Evolutionary conservation across 2,329 filamentous ascomycete genomes (phyloP), one percentile per base, ranked within the genome.

Genomic region (Magnaporthiopsis poae): DNA sequence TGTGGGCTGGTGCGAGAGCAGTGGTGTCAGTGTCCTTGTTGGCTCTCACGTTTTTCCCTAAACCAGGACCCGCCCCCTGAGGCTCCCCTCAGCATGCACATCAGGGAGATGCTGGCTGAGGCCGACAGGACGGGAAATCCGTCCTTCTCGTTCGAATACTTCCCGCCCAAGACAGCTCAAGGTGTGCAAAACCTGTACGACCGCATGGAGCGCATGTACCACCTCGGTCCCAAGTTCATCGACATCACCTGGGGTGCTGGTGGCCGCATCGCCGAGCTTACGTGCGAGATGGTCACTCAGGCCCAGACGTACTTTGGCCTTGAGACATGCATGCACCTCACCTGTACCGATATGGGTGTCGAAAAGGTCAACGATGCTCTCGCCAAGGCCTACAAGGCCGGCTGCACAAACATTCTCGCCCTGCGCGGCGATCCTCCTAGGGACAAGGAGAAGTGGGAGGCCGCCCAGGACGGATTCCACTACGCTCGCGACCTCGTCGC

Each of bases 101-200:
- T 99, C 84, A 91, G 89, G 72, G 88, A 95, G 73, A 97, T 97
- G 84, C 85, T 99, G 74, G 83, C 86, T 72, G 90, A 94, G 73
- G 88, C 93, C 78, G 87, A 92, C 79, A 85, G 86, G 80, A 87
- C 88, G 74, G 87, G 88, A 76, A 86, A 90, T 74, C 90, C 93
- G 67, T 95, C 92, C 75, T 97, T 97, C 83, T 99, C 95, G 68
- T 99, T 99, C 82, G 95, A 99, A 79, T 99, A 96, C 84, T 99
- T 99, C 80, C 95, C 95, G 65, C 95, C 95, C 59, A 99, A 99
- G 82, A 99, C 95, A 9, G 90, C 91, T 13, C 91, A 95, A 80
- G 95, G 95, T 84, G 94, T 99, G 15, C 95, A 99, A 81, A 99
- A 99, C 78, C 88, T 99, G 67, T 99, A 99, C 83, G 95, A 99